Percentiles rank a stretch among this genome's conserved stretches.
phyloP scores from a whole-genome alignment of 352 stramenopile genomes.

The Globisporangium polare region DNA sequence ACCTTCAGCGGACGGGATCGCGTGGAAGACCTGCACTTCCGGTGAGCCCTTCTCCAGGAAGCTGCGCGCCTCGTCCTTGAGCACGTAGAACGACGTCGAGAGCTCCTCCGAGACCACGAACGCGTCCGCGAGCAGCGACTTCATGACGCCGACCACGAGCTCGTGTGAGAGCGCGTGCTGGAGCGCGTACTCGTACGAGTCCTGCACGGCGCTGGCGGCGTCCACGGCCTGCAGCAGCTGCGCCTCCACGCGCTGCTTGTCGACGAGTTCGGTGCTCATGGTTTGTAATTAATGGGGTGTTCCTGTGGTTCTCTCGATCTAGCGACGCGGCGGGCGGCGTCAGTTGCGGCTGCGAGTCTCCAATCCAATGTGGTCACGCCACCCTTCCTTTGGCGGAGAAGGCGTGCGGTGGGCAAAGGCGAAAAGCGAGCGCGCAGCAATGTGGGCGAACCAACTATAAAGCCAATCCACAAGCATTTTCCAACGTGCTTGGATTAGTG shows the following conservation, averaged over 20 bases:
- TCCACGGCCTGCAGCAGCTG: constrained; percentile 60
- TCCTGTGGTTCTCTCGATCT: not conserved
- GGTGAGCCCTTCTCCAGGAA: constrained; percentile 75
- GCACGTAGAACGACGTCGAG: constrained; percentile 89
- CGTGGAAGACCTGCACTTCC: constrained; percentile 82
- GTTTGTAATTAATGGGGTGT: not conserved
- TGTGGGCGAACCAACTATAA: not conserved
- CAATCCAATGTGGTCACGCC: constrained; percentile 3
- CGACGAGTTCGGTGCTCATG: constrained; percentile 47
- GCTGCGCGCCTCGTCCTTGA: constrained; percentile 89
- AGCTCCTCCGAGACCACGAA: constrained; percentile 86
- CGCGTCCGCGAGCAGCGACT: constrained; percentile 93
- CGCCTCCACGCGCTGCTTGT: constrained; percentile 74
- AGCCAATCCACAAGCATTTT: constrained; percentile 1
- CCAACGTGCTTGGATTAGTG: not conserved
- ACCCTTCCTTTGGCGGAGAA: not conserved
- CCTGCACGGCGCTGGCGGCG: constrained; percentile 36
- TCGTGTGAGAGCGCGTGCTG: constrained; percentile 86
- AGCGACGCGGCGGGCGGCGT: not conserved
- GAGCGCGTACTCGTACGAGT: constrained; percentile 86
- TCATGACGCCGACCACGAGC: constrained; percentile 93
- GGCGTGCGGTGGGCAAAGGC: not conserved
- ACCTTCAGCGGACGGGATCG: constrained; percentile 64
- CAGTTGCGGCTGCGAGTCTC: not conserved
- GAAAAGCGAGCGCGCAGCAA: not conserved